These are phyloP conservation scores for Pittosporum tobira DNA, from an alignment of 129 eudicot species.

Conservation along the genomic window DNA sequence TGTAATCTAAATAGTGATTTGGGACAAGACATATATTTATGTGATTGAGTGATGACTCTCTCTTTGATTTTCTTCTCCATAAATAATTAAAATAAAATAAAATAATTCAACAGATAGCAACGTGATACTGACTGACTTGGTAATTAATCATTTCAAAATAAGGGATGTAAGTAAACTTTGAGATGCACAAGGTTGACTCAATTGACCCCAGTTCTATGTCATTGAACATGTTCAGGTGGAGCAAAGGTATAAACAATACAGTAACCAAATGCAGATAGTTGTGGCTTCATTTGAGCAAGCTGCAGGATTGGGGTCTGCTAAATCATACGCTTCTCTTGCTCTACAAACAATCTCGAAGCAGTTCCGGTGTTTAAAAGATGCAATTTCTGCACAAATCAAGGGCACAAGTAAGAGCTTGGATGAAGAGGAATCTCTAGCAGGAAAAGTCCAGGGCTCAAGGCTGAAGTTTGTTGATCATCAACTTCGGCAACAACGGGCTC, in stretches of 20 bases:
- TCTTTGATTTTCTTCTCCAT: no score
- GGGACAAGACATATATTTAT: no score
- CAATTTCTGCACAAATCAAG: constrained; percentile 32
- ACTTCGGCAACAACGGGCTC: constrained; percentile 34
- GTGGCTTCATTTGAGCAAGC: constrained; percentile 36
- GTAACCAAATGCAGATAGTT: constrained; percentile 39
- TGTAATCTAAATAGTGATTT: no score
- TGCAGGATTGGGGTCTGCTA: constrained; percentile 42
- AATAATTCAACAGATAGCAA: no score
- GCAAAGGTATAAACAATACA: constrained; percentile 41
- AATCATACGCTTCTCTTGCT: constrained; percentile 38
- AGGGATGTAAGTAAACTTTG: no score
- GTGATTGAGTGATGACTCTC: no score
- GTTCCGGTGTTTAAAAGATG: constrained; percentile 36
- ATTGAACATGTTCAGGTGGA: constrained; percentile 28
- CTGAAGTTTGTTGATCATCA: constrained; percentile 38
- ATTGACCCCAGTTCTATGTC: not conserved
- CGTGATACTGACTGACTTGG: no score
- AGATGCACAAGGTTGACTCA: no score
- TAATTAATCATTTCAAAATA: no score
- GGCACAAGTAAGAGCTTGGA: constrained; percentile 34
- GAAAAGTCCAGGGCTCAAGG: constrained; percentile 22
- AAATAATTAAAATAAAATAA: no score
- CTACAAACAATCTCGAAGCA: constrained; percentile 39
- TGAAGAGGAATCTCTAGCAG: constrained; percentile 21